Evolutionary conservation across 2,329 filamentous ascomycete genomes (phyloP).

Genomic region (Fusarium sp.): DNA sequence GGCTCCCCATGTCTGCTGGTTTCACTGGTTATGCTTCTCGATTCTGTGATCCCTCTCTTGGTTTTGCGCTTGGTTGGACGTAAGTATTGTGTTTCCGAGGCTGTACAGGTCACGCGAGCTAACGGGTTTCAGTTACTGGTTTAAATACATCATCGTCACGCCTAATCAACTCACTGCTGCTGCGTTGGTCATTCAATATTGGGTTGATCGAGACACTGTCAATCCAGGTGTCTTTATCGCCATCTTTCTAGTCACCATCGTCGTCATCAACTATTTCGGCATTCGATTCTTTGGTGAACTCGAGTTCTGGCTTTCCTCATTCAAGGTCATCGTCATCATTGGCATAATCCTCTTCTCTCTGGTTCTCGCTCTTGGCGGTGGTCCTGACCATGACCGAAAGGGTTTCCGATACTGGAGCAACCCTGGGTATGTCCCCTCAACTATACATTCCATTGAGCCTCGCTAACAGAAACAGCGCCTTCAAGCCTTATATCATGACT

Average conservation of each 20-base stretch:
- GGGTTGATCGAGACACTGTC: conserved; percentile 71
- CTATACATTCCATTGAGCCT: fast-evolving
- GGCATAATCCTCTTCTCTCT: conserved; percentile 73
- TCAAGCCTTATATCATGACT: conserved; percentile 43
- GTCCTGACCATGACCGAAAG: conserved; percentile 67
- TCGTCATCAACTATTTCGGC: conserved; percentile 74
- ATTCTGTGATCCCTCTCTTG: conserved; percentile 82
- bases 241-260: conserved; percentile 70
- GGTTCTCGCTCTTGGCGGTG: conserved; percentile 71
- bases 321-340: conserved; percentile 75
- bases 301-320: conserved; percentile 69
- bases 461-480: conserved; percentile 46
- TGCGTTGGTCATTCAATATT: conserved; percentile 82
- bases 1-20: conserved; percentile 79
- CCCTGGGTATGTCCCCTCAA: conserved; percentile 52
- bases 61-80: conserved; percentile 80
- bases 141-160: conserved; percentile 86
- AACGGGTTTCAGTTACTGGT: conserved; percentile 60
- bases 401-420: conserved; percentile 74
- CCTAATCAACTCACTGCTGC: conserved; percentile 86
- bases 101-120: not conserved
- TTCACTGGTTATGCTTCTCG: conserved; percentile 84
- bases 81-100: conserved; percentile 50
- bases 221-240: conserved; percentile 85
- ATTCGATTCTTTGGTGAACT: conserved; percentile 75